Base-by-base conservation (phyloP, 2,329 filamentous ascomycete species). In the Periconia macrospinosa region DNA sequence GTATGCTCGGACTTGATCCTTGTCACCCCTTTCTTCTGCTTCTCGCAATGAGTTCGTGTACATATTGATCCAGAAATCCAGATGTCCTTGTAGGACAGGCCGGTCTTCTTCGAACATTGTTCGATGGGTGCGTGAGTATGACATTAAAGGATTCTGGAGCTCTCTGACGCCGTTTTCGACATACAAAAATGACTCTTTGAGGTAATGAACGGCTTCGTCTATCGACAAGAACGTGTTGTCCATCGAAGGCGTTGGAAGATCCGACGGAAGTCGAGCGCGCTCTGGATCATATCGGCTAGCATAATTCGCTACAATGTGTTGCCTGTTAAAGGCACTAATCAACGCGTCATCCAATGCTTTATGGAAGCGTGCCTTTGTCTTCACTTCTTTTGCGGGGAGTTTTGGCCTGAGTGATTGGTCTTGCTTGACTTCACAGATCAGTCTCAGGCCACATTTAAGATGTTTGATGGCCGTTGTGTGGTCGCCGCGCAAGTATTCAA, bases 401-500 rank as follows among this genome's bases (percentile, higher is more conserved):
- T 44, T 27, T 9, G 20, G 17, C 20, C 42, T 44, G 17, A 18
- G 42, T 27, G 14, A 13, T 27, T 19, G 18, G 13, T 44, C 42
- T 9, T 15, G 19, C 20, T 27, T 58, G 13, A 62, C 58, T 30
- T 70, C 64, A 13, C 54, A 54, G 1, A 80, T 57, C 13, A 80
- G 58, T 42, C 64, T 71, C 5, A 79, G 33, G 0, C 79, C 78
- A 41, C 68, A 77, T 20, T 71, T 62, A 2, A 81, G 67, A 60
- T 81, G 78, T 1, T 56, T 57, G 18, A 70, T 65, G 14, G 71
- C 76, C 0, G 71, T 62, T 7, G 60, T 56, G 37, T 74, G 76
- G 17, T 72, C 70, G 2, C 76, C 77, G 6, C 73, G 69, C 5
- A 79, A 57, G 20, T 73, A 71, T 45, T 80, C 78, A 40, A 79